Evolutionary conservation across 2,329 filamentous ascomycete genomes (phyloP).

Genomic region (Lecanicillium sp.): DNA sequence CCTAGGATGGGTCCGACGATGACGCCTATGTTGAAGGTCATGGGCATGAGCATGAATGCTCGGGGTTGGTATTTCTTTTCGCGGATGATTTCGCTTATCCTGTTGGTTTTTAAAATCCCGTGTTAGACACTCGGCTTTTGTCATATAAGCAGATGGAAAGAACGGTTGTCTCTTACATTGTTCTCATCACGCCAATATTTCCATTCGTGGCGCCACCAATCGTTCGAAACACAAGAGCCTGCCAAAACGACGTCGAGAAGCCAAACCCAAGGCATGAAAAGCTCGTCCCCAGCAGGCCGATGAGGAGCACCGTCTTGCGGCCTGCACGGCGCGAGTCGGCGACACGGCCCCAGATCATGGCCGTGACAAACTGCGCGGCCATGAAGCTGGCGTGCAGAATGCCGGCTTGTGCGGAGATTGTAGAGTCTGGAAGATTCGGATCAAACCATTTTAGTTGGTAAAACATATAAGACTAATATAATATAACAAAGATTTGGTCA

Average conservation of each 20-base stretch:
- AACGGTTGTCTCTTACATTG: slow-evolving; percentile 46
- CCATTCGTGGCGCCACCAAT: slow-evolving; percentile 65
- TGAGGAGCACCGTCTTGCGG: slow-evolving; percentile 68
- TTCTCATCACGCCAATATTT: slow-evolving; percentile 64
- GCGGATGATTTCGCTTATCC: slow-evolving; percentile 61
- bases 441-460: slow-evolving; percentile 80
- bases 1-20: slow-evolving; percentile 63
- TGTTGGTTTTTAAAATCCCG: slow-evolving; percentile 4
- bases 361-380: slow-evolving; percentile 72
- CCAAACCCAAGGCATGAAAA: slow-evolving; percentile 49
- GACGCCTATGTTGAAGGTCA: slow-evolving; percentile 65
- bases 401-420: slow-evolving; percentile 69
- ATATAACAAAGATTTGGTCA: no score
- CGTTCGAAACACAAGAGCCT: slow-evolving; percentile 65
- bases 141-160: not conserved
- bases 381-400: slow-evolving; percentile 74
- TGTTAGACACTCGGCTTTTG: not conserved
- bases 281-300: slow-evolving; percentile 61
- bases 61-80: slow-evolving; percentile 56
- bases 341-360: slow-evolving; percentile 72
- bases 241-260: slow-evolving; percentile 53
- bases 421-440: slow-evolving; percentile 43
- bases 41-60: slow-evolving; percentile 68
- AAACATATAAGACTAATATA: slow-evolving; percentile 66
- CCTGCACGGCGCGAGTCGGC: slow-evolving; percentile 56